Conservation (phyloP, 371 early-diverging fungal genomes). For the Massospora cicadina region DNA sequence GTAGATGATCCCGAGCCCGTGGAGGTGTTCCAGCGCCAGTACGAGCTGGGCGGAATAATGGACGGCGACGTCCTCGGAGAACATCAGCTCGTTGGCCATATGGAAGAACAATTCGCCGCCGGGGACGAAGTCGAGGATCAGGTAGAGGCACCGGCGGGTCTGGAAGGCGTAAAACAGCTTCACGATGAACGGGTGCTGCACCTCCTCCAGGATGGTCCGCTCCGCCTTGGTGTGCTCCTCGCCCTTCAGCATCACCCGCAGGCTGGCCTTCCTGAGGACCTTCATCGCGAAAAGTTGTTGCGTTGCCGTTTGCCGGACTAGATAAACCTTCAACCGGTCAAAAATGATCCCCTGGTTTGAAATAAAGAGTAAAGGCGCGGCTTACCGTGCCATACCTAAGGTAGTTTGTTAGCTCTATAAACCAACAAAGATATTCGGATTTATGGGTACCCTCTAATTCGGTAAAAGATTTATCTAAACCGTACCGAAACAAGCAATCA, state of each 20-base stretch:
- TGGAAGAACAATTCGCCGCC: constrained; percentile 98
- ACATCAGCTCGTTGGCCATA: constrained; percentile 65
- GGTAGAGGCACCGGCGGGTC: constrained; percentile 61
- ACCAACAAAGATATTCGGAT: background rate
- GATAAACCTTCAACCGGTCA: constrained; percentile 32
- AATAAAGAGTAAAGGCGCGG: background rate
- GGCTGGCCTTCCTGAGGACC: constrained; percentile 70
- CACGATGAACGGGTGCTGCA: constrained; percentile 75
- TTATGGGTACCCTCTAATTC: too few relatives aligned
- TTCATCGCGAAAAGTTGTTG: constrained; percentile 75
- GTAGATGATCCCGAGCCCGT: constrained; percentile 72
- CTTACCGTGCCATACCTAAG: background rate
- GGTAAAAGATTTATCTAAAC: too few relatives aligned
- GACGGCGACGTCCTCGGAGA: constrained; percentile 51
- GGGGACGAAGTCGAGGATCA: constrained; percentile 91
- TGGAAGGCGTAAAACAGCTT: constrained; percentile 90
- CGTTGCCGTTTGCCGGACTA: constrained; percentile 48
- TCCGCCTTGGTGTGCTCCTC: constrained; percentile 56
- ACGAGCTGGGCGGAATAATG: constrained; percentile 79
- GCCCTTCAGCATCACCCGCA: constrained; percentile 49
- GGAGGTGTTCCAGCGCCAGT: constrained; percentile 72
- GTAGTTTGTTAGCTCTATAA: background rate
- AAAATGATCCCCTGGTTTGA: background rate
- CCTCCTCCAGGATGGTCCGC: constrained; percentile 51
- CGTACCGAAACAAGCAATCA: too few relatives aligned